phyloP scores from a whole-genome alignment of 2,329 filamentous ascomycete species.

The Apiospora pterosperma region DNA sequence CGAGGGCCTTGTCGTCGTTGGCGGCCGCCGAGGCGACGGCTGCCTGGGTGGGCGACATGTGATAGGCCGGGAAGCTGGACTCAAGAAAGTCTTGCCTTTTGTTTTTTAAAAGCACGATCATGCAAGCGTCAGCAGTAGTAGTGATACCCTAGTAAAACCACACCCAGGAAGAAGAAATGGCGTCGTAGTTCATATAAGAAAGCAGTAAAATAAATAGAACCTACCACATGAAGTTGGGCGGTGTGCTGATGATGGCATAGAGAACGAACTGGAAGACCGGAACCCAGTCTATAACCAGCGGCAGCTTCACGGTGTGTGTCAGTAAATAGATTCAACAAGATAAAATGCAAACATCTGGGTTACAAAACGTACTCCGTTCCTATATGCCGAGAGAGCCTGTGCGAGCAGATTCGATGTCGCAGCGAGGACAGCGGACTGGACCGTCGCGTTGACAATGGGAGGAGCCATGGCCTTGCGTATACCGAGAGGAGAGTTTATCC shows the following conservation, averaged over 20 bases:
- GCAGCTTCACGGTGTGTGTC: conserved; percentile 36
- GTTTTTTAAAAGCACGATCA: not conserved
- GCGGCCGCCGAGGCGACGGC: conserved; percentile 36
- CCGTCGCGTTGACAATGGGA: conserved; percentile 55
- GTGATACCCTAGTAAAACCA: not conserved
- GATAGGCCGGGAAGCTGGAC: conserved; percentile 65
- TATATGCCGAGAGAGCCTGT: conserved; percentile 64
- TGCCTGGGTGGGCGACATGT: conserved; percentile 36
- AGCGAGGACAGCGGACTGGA: conserved; percentile 64
- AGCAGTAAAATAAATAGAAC: conserved; percentile 15
- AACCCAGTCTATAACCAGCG: conserved; percentile 60
- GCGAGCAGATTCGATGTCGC: conserved; percentile 70
- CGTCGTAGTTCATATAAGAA: not conserved
- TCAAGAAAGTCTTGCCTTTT: conserved; percentile 73
- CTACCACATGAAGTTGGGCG: conserved; percentile 81
- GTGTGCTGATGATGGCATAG: conserved; percentile 69
- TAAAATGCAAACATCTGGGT: conserved; percentile 8
- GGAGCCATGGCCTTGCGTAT: conserved; percentile 24
- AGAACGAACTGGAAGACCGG: conserved; percentile 74
- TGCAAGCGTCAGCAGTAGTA: not conserved
- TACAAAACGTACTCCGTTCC: conserved; percentile 50
- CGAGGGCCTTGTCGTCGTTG: conserved; percentile 38
- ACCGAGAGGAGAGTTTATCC: not conserved
- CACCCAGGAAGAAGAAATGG: not conserved
- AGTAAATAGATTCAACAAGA: not conserved